Evolutionary conservation across 208 protist species (phyloP).

Genomic region (Trichomonas tenax): DNA sequence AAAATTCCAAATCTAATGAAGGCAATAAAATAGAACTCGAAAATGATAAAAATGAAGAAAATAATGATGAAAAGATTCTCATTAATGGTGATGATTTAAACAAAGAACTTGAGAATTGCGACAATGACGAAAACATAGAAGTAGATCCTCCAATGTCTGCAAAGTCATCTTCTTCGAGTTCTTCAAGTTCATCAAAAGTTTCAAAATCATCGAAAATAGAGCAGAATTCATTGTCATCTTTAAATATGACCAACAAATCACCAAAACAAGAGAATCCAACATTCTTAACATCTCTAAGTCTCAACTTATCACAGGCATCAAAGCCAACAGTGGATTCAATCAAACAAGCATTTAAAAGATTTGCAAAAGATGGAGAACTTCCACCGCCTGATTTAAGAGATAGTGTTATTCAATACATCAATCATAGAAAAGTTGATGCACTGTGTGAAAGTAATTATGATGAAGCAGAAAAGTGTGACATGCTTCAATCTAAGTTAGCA

Average conservation of each 20-base stretch:
- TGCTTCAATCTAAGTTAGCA: neutral
- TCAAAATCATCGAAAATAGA: neutral
- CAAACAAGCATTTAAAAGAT: neutral
- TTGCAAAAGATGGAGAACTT: neutral
- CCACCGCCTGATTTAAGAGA: neutral
- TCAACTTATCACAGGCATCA: neutral
- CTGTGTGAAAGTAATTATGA: neutral
- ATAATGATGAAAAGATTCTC: neutral
- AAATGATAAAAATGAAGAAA: no score
- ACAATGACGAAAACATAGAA: neutral
- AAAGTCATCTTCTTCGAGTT: neutral
- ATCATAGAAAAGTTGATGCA: neutral
- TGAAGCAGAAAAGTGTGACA: neutral
- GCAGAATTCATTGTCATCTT: neutral
- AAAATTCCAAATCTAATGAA: neutral
- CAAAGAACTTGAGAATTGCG: neutral
- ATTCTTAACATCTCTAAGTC: neutral
- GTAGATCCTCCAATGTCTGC: neutral
- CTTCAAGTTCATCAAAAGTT: neutral
- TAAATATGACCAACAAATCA: neutral
- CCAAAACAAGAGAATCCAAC: neutral
- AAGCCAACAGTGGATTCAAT: neutral
- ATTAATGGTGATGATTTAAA: neutral
- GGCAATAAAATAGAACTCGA: neutral
- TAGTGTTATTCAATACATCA: neutral